Base-by-base conservation (phyloP, 2,329 filamentous ascomycete genomes). In the Fusarium bactridioides region DNA sequence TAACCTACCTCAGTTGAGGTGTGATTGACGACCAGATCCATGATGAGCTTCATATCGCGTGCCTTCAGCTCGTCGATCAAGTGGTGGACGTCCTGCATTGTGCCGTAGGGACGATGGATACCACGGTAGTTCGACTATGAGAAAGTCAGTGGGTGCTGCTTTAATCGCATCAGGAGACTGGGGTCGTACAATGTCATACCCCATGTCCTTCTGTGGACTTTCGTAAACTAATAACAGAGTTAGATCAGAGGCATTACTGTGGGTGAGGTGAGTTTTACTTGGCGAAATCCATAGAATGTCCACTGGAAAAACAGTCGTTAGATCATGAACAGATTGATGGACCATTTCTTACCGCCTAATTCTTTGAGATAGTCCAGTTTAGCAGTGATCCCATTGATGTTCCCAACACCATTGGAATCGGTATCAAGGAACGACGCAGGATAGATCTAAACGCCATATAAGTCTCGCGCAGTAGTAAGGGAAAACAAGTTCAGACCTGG, bases 361-460 rank as follows among this genome's bases (percentile, higher is more conserved):
- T 51, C 29, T n/a, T 62, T 48, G 5, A 75, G 60, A 29, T 89
- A 88, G 72, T 87, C 85, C 10, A 89, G 77, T 74, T 87, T 85
- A 58, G 82, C 82, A 15, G 87, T 84, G 72, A 89, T 86, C 18
- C 87, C 86, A 2, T 81, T 82, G 9, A 89, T 80, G 67, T 88
- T 86, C 11, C 86, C 86, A 33, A 87, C 74, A 3, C 86, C 86
- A 74, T 88, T 86, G 40, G 83, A 84, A 56, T 88, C 87, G 64
- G 83, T 84, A 74, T 88, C 87, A 47, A 85, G 84, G 80, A 88
- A 89, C 21, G 83, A 85, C n/a, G 87, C 83, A 2, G 86, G 86
- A 74, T 89, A 90, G 70, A 90, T 87, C 74, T 90, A 7, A 6
- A 6, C 3, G 1, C 4, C 4, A 4, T n/a, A 7, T 29, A 5